Base-by-base conservation (phyloP, 2,329 filamentous ascomycete species). In the Penicillium sp. region DNA sequence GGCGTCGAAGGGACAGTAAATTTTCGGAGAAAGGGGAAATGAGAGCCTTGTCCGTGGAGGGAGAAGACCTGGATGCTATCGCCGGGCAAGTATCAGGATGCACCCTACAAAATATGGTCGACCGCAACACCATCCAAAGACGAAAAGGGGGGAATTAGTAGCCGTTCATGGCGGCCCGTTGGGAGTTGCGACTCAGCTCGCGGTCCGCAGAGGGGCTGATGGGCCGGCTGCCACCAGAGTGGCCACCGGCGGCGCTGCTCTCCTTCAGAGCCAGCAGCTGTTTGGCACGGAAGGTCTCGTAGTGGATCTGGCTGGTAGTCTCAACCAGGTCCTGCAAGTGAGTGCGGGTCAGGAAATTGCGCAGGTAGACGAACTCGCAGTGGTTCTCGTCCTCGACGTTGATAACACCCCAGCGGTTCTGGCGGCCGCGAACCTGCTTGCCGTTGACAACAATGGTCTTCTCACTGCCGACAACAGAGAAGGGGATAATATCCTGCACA, bases 201-300 rank as follows among this genome's bases (percentile, higher is more conserved):
- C 95, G 88, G 68, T 99, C 95, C 58, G 95, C 94, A 61, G 92
- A 86, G 61, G 95, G 95, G 77, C 91, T 96, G 83, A 99, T 99
- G 73, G 95, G 95, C 77, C 94, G 86, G 82, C 91, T 95, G 66
- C 89, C 87, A 60, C 70, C 69, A 69, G 87, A 78, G 82, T 87
- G 84, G 58, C 81, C 82, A 66, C 88, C 90, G 66, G 92, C 90
- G 69, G 92, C 91, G 75, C 91, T 96, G 85, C 90, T 96, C 84
- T 99, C 95, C 87, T 98, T 99, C 77, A 99, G 86, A 59, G 95
- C 95, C 75, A 99, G 83, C 72, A 99, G 84, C 81, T 99, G 95
- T 88, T 99, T 99, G 73, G 95, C 93, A 80, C 95, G 93, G 93
- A 99, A 99, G 60, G 92, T 96, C 85, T 99, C 95, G 85, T 99